Evolutionary conservation across 1,284 basidiomycete species (phyloP).

Genomic region (Tremellales sp.): DNA sequence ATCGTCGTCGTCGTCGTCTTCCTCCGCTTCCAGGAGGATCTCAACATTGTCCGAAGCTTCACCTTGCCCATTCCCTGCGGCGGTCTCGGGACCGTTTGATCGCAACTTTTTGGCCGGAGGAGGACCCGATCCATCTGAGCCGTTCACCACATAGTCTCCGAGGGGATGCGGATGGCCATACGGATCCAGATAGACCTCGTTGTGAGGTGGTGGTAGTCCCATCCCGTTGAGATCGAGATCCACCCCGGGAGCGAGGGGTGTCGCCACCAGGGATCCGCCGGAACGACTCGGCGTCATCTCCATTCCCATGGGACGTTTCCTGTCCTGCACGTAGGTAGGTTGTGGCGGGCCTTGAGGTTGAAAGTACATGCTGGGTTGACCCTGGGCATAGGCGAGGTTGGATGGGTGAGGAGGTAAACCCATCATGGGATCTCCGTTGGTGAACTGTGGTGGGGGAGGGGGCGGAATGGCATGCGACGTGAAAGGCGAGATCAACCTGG

Average conservation of each 20-base stretch:
- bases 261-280: too few relatives aligned
- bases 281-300: constrained; percentile 15
- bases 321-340: constrained; percentile 3
- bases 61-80: constrained; percentile 26
- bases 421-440: constrained; percentile 23
- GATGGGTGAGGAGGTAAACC: constrained; percentile 21
- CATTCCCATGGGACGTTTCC: constrained; percentile 8
- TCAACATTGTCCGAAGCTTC: constrained; percentile 11
- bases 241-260: constrained; percentile 30
- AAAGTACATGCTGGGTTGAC: constrained; percentile 22
- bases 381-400: constrained; percentile 18
- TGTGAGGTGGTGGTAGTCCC: constrained; percentile 28
- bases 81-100: constrained; percentile 7
- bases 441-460: constrained; percentile 33
- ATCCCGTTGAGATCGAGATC: constrained; percentile 39
- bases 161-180: constrained; percentile 39
- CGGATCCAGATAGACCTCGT: constrained; percentile 41
- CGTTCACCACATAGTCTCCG: constrained; percentile 11
- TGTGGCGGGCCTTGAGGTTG: constrained; percentile 12
- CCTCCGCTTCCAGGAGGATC: constrained; percentile 8
- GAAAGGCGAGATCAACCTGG: constrained; percentile 28
- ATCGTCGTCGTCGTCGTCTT: constrained; percentile 32
- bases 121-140: constrained; percentile 6
- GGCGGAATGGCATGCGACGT: constrained; percentile 16
- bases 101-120: constrained; percentile 7